Evolutionary conservation across 345 rosid genomes (phyloP).

Genomic region (Excoecaria cochinchinensis): DNA sequence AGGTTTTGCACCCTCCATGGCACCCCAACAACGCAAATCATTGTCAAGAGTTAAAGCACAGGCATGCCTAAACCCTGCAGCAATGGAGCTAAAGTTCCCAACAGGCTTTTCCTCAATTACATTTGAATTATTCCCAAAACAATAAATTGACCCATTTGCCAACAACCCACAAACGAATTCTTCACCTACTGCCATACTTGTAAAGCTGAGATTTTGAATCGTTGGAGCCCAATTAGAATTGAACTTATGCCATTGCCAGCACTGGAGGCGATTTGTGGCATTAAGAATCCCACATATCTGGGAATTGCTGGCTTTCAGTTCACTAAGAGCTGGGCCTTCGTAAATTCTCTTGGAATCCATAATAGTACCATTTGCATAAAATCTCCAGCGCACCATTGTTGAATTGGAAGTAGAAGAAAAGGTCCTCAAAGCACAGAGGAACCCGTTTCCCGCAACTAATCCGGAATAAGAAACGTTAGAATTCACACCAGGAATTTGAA

Average conservation of each 20-base stretch:
- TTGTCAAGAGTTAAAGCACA: slow-evolving; percentile 41
- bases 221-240: background rate
- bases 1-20: background rate
- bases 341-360: slow-evolving; percentile 38
- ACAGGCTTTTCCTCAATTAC: background rate
- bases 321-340: slow-evolving; percentile 24
- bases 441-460: slow-evolving; percentile 64
- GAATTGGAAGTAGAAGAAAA: slow-evolving; percentile 28
- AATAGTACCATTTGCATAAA: slow-evolving; percentile 31
- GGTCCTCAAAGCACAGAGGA: slow-evolving; percentile 45
- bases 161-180: slow-evolving; percentile 58
- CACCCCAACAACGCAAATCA: slow-evolving; percentile 58
- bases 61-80: slow-evolving; percentile 57
- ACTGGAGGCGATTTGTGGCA: slow-evolving; percentile 30
- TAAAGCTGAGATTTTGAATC: background rate
- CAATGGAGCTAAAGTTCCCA: slow-evolving; percentile 37
- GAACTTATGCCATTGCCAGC: slow-evolving; percentile 55
- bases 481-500: slow-evolving; percentile 13
- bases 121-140: slow-evolving; percentile 17
- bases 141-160: slow-evolving; percentile 17
- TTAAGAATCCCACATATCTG: slow-evolving; percentile 54
- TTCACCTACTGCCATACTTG: slow-evolving; percentile 52
- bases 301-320: slow-evolving; percentile 52
- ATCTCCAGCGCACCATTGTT: slow-evolving; percentile 57
- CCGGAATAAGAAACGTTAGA: slow-evolving; percentile 35